A percentile compares a stretch with the other conserved stretches of the same genome.
These are phyloP conservation scores for Eutypella sp. DNA, from an alignment of 2,329 filamentous ascomycete genomes.

Conservation along the genomic window DNA sequence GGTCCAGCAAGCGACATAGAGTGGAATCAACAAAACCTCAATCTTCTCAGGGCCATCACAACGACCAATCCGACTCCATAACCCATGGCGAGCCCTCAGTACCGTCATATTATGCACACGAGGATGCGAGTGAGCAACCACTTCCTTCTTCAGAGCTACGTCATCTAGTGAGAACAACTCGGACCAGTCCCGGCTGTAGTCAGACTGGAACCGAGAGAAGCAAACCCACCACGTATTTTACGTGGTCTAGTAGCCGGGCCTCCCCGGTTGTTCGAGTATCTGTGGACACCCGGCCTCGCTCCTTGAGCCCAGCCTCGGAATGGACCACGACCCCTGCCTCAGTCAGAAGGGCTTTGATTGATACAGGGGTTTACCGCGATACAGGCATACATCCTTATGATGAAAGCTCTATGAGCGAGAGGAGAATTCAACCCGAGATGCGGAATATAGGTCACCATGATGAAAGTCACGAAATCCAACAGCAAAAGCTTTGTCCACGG, in stretches of 20 bases:
- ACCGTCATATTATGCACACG: not conserved
- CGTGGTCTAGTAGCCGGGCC: constrained; percentile 21
- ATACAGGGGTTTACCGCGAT: constrained; percentile 19
- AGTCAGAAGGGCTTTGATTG: constrained; percentile 13
- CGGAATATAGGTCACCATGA: too few relatives aligned
- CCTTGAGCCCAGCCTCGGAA: constrained; percentile 4
- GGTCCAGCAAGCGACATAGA: constrained; percentile 3
- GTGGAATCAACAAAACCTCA: not conserved
- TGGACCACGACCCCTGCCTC: constrained; percentile 16
- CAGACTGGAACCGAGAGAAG: constrained; percentile 7
- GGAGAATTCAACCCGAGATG: not conserved
- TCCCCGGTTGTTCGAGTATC: constrained; percentile 6
- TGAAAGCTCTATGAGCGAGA: not conserved
- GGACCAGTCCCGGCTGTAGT: not conserved
- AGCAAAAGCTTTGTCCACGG: not conserved
- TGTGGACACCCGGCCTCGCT: not conserved
- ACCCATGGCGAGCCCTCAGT: not conserved
- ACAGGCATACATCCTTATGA: constrained; percentile 17
- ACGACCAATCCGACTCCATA: not conserved
- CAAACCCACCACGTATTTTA: constrained; percentile 19
- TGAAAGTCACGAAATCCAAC: too few relatives aligned
- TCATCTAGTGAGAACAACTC: not conserved
- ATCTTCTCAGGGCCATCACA: not conserved
- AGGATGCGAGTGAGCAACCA: too few relatives aligned
- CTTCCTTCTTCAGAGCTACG: not conserved